Percentiles rank a stretch among this genome's conserved stretches.
Evolutionary conservation across 768 basidiomycete genomes (phyloP).

Genomic region (Suillus lakei): DNA sequence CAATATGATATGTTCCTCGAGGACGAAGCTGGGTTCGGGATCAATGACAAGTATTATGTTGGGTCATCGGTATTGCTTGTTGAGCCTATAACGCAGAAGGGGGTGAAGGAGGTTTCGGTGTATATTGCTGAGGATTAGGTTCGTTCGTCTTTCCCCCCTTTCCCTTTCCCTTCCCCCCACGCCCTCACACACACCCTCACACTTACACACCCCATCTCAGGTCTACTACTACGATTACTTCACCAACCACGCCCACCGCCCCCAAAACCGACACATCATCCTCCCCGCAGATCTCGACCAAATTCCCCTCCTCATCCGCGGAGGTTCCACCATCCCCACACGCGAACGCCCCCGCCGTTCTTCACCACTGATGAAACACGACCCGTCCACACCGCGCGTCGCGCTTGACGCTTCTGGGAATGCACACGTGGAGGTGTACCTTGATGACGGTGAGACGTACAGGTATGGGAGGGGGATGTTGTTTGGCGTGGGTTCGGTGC

Average conservation of each 20-base stretch:
- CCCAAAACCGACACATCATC: too few relatives aligned
- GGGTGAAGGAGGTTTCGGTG: conserved; percentile 62
- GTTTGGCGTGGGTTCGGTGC: conserved; percentile 85
- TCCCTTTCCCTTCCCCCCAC: neutral
- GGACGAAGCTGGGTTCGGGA: conserved; percentile 79
- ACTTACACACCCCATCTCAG: conserved; percentile 48
- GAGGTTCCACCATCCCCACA: conserved; percentile 87
- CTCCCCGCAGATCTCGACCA: conserved; percentile 79
- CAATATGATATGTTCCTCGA: conserved; percentile 95
- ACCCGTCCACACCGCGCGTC: conserved; percentile 91
- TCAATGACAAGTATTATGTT: conserved; percentile 95
- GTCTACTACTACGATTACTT: conserved; percentile 93
- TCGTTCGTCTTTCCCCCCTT: conserved; percentile 12
- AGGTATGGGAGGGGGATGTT: conserved; percentile 73
- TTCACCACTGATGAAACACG: conserved; percentile 85
- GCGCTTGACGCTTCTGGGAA: conserved; percentile 65
- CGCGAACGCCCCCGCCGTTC: conserved; percentile 87
- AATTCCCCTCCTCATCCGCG: conserved; percentile 85
- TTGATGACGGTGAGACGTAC: conserved; percentile 92
- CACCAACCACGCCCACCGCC: too few relatives aligned
- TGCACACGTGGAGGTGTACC: conserved; percentile 87
- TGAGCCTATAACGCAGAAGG: conserved; percentile 85
- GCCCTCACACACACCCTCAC: neutral
- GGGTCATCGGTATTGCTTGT: conserved; percentile 87
- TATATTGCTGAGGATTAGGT: conserved; percentile 92